Evolutionary conservation across 2,329 filamentous ascomycete species (phyloP).

Genomic region (Passalora sequoiae): DNA sequence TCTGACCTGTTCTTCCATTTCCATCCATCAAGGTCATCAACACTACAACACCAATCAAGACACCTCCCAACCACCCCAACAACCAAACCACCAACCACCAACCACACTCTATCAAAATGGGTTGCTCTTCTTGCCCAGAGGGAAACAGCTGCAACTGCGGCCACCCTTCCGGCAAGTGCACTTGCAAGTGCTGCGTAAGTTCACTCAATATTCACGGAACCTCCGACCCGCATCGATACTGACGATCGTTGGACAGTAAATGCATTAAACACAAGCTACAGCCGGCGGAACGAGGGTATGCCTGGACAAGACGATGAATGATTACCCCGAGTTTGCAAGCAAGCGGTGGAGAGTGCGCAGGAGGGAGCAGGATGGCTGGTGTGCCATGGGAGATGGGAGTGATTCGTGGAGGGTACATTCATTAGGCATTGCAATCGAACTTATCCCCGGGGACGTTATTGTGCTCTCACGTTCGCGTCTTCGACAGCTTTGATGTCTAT

Average conservation of each 20-base stretch:
- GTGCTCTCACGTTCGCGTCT: background rate
- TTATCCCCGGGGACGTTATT: slow-evolving; percentile 9
- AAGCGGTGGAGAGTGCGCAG: slow-evolving; percentile 4
- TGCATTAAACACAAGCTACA: slow-evolving; percentile 4
- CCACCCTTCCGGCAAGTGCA: slow-evolving; percentile 28
- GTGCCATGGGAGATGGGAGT: slow-evolving; percentile 1
- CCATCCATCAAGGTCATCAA: slow-evolving; percentile 20
- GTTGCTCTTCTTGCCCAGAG: slow-evolving; percentile 20
- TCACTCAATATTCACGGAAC: no score
- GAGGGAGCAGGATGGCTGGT: slow-evolving; percentile 7
- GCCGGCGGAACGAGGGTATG: slow-evolving; percentile 8
- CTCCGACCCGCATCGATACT: no score
- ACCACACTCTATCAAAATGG: slow-evolving; percentile 29
- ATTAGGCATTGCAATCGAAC: slow-evolving; percentile 17
- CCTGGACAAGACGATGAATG: slow-evolving; percentile 5
- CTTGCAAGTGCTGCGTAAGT: slow-evolving; percentile 31
- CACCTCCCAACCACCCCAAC: slow-evolving; percentile 11
- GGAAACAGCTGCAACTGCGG: slow-evolving; percentile 28
- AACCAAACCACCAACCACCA: slow-evolving; percentile 12
- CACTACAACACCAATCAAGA: slow-evolving; percentile 11
- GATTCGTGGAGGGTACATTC: slow-evolving; percentile 9
- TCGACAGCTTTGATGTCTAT: no score
- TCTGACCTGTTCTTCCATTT: slow-evolving; percentile 11
- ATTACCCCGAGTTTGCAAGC: no score
- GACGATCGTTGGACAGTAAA: slow-evolving; percentile 9